Conservation (phyloP, 108 stramenopile species). For the Fistulifera solaris region DNA sequence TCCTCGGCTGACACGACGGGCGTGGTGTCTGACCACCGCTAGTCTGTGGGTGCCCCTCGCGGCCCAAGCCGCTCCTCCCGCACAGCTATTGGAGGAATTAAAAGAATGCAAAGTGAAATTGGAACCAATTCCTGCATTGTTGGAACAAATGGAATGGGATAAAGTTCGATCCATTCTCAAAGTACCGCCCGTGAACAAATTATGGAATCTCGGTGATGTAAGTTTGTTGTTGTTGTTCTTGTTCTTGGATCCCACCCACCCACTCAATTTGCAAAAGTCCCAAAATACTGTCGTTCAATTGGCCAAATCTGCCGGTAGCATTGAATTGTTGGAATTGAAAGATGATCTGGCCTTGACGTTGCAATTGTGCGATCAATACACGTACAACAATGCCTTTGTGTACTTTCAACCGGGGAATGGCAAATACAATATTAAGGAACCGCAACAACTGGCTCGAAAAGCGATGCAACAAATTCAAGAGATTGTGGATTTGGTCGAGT, state of each 20-base stretch:
- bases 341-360: conserved; percentile 55
- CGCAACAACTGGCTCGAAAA: conserved; percentile 37
- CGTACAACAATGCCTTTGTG: conserved; percentile 32
- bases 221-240: neutral
- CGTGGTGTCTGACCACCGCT: too few relatives aligned
- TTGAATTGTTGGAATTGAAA: conserved; percentile 59
- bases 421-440: conserved; percentile 41
- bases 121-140: conserved; percentile 29
- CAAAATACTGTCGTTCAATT: conserved; percentile 49
- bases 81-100: neutral
- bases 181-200: conserved; percentile 56
- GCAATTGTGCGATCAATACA: conserved; percentile 71
- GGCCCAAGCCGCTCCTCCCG: neutral
- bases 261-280: conserved; percentile 3
- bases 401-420: conserved; percentile 5
- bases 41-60: neutral
- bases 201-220: conserved; percentile 68
- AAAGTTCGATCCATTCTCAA: conserved; percentile 62
- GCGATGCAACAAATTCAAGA: conserved; percentile 39
- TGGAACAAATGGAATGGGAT: conserved; percentile 57
- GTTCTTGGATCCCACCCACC: neutral
- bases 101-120: conserved; percentile 18
- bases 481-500: conserved; percentile 10
- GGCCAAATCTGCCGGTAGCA: conserved; percentile 50
- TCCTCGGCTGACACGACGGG: too few relatives aligned